Percentiles rank a stretch among this genome's conserved stretches.
Conservation (phyloP, 2,329 filamentous ascomycete species). For the Xylaria sp. region DNA sequence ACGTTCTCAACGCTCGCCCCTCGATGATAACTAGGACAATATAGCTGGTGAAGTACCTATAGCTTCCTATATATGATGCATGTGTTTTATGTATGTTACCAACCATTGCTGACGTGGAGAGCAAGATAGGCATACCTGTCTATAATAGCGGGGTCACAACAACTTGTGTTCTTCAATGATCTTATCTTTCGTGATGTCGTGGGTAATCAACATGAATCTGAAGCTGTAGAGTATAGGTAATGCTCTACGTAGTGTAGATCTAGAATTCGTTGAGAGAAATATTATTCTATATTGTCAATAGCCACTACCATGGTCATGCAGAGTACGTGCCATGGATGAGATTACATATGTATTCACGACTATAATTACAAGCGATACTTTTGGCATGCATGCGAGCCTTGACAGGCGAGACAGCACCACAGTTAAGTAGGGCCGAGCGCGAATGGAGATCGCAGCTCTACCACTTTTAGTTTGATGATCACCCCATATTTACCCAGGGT, state of each 20-base stretch:
- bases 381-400: constrained; percentile 5
- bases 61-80: background rate
- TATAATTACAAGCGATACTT: constrained; percentile 1
- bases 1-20: background rate
- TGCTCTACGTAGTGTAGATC: background rate
- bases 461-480: constrained; percentile 2
- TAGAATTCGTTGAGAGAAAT: background rate
- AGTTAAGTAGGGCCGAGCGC: constrained; percentile 3
- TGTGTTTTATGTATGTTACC: background rate
- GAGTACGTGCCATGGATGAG: background rate
- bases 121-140: background rate
- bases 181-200: background rate
- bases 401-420: background rate
- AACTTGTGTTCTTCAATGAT: background rate
- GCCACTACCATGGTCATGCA: background rate
- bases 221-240: background rate
- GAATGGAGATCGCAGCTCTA: constrained; percentile 3
- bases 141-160: background rate
- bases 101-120: constrained; percentile 1
- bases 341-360: background rate
- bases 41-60: background rate
- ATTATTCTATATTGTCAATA: background rate
- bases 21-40: background rate
- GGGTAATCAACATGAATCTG: background rate
- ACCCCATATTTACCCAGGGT: constrained; percentile 7